phyloP scores from a whole-genome alignment of 176 grass and related monocot species.

The Zea luxurians region DNA sequence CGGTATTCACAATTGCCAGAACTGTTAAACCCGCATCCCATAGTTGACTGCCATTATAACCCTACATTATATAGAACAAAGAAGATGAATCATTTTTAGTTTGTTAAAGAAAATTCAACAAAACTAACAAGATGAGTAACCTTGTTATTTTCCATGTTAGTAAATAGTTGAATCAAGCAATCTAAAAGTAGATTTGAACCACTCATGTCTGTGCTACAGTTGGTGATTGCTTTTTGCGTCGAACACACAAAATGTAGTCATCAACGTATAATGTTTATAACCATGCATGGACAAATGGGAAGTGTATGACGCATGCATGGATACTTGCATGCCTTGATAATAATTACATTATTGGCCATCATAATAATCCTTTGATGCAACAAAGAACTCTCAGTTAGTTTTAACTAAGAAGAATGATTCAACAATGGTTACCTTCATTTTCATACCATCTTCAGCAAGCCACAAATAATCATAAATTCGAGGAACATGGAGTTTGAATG shows the following conservation, averaged over 20 bases:
- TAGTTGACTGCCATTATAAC: constrained; percentile 84
- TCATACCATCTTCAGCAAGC: constrained; percentile 98
- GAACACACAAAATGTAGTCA: too few relatives aligned
- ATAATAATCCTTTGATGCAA: not conserved
- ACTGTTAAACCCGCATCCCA: constrained; percentile 76
- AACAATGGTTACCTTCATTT: constrained; percentile 60
- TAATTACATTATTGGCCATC: constrained; percentile 37
- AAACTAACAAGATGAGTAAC: not conserved
- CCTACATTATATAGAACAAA: constrained; percentile 35
- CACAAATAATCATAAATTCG: constrained; percentile 72
- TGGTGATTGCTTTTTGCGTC: too few relatives aligned
- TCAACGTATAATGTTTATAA: too few relatives aligned
- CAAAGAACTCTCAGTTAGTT: not conserved
- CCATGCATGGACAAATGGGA: not conserved
- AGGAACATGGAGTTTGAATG: constrained; percentile 78
- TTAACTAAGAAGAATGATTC: not conserved
- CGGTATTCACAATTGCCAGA: constrained; percentile 62
- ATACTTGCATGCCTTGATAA: not conserved
- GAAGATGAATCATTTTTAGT: not conserved
- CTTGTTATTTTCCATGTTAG: not conserved
- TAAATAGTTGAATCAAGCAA: not conserved
- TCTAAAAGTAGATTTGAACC: not conserved
- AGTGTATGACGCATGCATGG: not conserved
- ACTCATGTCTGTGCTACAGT: too few relatives aligned
- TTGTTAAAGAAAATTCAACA: not conserved